phyloP scores from a whole-genome alignment of 345 rosid genomes.

The Rubroshorea leprosula region DNA sequence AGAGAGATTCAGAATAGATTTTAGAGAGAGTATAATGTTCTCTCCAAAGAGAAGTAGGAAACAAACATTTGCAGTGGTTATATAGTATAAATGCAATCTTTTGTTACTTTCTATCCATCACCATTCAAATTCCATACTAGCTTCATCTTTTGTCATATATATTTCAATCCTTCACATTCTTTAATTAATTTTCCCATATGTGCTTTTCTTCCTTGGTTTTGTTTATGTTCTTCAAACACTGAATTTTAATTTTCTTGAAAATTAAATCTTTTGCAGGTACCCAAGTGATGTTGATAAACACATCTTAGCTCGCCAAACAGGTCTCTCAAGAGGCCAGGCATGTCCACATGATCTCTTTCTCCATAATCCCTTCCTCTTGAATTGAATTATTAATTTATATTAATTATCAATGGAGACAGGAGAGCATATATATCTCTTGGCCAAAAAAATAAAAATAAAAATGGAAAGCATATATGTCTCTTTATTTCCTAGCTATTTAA shows the following conservation, averaged over 20 bases:
- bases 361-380: no score
- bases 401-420: no score
- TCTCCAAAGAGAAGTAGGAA: slow-evolving; percentile 26
- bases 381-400: slow-evolving; percentile 1
- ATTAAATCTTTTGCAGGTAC: slow-evolving; percentile 50
- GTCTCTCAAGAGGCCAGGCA: slow-evolving; percentile 99
- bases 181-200: slow-evolving; percentile 14
- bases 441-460: no score
- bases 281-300: slow-evolving; percentile 99
- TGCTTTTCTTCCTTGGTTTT: slow-evolving; percentile 27
- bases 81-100: slow-evolving; percentile 33
- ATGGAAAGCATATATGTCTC: no score
- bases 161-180: slow-evolving; percentile 35
- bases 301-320: slow-evolving; percentile 95
- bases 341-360: slow-evolving; percentile 43
- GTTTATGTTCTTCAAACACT: slow-evolving; percentile 11
- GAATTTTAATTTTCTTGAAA: not conserved
- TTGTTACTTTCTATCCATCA: slow-evolving; percentile 47
- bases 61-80: slow-evolving; percentile 14
- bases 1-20: slow-evolving; percentile 37
- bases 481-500: no score
- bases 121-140: slow-evolving; percentile 32
- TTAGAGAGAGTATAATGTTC: slow-evolving; percentile 38
- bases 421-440: no score
- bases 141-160: no score